phyloP scores from a whole-genome alignment of 164 flowering plant species.

The Litsea cubeba region DNA sequence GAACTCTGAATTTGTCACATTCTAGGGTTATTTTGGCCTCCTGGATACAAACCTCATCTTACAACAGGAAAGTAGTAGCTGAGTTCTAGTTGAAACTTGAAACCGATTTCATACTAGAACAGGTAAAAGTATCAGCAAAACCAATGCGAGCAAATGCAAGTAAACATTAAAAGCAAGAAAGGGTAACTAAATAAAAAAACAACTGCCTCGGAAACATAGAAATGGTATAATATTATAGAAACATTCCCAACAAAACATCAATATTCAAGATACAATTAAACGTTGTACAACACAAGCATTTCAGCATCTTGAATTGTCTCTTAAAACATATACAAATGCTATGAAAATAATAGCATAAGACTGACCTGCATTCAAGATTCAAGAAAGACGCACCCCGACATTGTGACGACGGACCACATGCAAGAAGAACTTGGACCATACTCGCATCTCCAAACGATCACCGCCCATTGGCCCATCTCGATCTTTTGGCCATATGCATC shows the following conservation, averaged over 20 bases:
- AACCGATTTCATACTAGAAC: too few species aligned
- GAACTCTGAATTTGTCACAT: too few species aligned
- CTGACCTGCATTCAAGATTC: neutral
- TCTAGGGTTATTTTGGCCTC: too few species aligned
- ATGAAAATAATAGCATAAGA: neutral
- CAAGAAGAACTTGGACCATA: constrained; percentile 2
- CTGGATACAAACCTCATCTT: too few species aligned
- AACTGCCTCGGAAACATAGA: neutral
- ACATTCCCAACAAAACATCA: neutral
- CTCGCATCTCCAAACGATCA: neutral
- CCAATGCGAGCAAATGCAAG: too few species aligned
- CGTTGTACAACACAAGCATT: constrained; percentile 1
- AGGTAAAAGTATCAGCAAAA: too few species aligned
- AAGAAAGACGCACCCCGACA: neutral
- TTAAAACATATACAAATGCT: constrained; percentile 5
- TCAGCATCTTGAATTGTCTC: neutral
- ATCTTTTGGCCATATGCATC: neutral
- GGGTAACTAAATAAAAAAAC: neutral
- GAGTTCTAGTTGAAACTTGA: too few species aligned
- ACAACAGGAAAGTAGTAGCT: too few species aligned
- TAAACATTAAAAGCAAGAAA: too few species aligned
- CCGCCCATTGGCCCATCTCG: neutral
- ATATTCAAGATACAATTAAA: neutral
- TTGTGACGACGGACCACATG: neutral
- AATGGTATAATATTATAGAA: too few species aligned